These are phyloP conservation scores for Cladophialophora immunda DNA, from an alignment of 2,329 filamentous ascomycete genomes.

Conservation along the genomic window DNA sequence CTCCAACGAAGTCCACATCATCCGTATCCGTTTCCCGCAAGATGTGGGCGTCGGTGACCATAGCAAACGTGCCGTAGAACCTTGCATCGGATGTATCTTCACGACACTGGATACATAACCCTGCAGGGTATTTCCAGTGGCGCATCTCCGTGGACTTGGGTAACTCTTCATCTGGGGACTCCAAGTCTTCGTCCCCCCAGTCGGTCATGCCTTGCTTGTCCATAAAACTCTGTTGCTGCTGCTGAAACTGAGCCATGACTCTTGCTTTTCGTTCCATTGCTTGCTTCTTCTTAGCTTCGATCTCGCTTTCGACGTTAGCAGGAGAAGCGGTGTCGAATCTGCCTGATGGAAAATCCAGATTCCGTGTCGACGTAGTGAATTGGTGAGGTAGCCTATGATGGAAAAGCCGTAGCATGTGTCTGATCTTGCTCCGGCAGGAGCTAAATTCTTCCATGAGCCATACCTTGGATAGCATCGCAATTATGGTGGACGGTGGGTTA, in stretches of 20 bases:
- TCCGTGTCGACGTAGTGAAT: constrained; percentile 73
- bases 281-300: constrained; percentile 86
- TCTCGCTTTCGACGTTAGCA: constrained; percentile 67
- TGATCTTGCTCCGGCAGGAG: constrained; percentile 83
- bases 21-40: constrained; percentile 85
- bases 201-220: constrained; percentile 86
- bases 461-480: constrained; percentile 62
- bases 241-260: constrained; percentile 98
- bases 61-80: constrained; percentile 91
- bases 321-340: constrained; percentile 83
- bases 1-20: constrained; percentile 83
- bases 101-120: constrained; percentile 94
- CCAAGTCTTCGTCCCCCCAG: constrained; percentile 84
- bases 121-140: constrained; percentile 88
- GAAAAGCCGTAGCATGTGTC: constrained; percentile 82
- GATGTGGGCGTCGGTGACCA: constrained; percentile 85
- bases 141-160: constrained; percentile 68
- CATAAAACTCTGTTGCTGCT: constrained; percentile 95
- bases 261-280: constrained; percentile 88
- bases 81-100: constrained; percentile 91
- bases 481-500: constrained; percentile 57
- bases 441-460: constrained; percentile 77
- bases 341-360: constrained; percentile 72
- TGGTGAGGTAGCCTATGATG: constrained; percentile 79
- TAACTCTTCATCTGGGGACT: constrained; percentile 65